Evolutionary conservation across 164 flowering plant species (phyloP).

Genomic region (Sedum album): DNA sequence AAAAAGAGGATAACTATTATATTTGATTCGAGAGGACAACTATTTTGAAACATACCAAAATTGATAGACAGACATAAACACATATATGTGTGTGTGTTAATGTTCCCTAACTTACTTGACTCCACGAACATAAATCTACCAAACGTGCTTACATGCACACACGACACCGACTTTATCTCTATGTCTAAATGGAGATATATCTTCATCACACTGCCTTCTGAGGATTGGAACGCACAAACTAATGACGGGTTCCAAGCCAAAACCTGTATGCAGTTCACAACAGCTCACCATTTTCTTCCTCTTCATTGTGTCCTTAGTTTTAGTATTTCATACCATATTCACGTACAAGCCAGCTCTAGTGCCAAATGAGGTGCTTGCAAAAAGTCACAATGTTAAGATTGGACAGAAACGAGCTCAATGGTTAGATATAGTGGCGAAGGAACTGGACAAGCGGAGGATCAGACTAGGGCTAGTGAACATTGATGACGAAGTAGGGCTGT

Average conservation of each 20-base stretch:
- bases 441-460: constrained; percentile 11
- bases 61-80: no score
- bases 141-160: not conserved
- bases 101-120: no score
- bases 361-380: not conserved
- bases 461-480: constrained; percentile 35
- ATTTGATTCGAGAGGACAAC: no score
- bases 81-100: no score
- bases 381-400: not conserved
- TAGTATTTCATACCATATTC: not conserved
- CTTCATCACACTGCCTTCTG: not conserved
- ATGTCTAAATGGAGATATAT: not conserved
- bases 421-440: constrained; percentile 13
- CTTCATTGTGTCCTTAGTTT: not conserved
- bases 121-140: no score
- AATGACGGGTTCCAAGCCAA: not conserved
- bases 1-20: no score
- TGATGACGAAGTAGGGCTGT: constrained; percentile 9
- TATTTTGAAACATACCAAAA: no score
- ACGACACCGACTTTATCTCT: not conserved
- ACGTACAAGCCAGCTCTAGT: not conserved
- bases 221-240: not conserved
- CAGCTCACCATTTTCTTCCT: constrained; percentile 3
- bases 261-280: not conserved
- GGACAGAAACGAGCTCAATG: constrained; percentile 9